Percentiles rank a stretch among this genome's conserved stretches.
These are phyloP conservation scores for Leucogyrophana mollusca DNA, from an alignment of 768 basidiomycete species.

Conservation along the genomic window DNA sequence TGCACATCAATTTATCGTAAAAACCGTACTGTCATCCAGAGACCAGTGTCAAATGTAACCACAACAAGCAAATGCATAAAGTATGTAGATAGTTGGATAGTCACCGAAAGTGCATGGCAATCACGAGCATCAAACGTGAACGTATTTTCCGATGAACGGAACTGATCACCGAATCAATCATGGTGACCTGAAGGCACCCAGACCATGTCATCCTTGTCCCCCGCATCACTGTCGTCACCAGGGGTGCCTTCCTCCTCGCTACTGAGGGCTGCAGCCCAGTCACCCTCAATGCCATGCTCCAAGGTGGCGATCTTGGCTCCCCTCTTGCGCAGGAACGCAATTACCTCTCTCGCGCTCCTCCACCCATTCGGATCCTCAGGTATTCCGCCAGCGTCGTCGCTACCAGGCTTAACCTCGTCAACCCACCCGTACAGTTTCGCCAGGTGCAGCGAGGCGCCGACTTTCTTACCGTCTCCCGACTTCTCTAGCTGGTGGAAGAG, in stretches of 20 bases:
- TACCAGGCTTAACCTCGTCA: constrained; percentile 28
- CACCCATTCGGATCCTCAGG: constrained; percentile 42
- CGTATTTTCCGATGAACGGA: no score
- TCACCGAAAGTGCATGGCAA: background rate
- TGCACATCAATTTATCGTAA: no score
- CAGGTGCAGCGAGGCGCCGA: constrained; percentile 51
- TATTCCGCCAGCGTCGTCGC: constrained; percentile 22
- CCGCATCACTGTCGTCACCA: constrained; percentile 19
- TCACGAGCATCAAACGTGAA: background rate
- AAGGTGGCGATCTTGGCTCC: constrained; percentile 71
- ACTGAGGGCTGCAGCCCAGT: constrained; percentile 65
- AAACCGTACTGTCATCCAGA: background rate
- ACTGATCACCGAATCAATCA: background rate
- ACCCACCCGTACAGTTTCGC: constrained; percentile 39
- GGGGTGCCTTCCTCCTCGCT: constrained; percentile 46
- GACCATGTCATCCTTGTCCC: constrained; percentile 24
- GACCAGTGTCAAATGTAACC: background rate
- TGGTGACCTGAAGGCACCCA: constrained; percentile 22
- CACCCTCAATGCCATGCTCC: constrained; percentile 47
- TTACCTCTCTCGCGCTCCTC: constrained; percentile 69
- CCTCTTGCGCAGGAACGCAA: constrained; percentile 61
- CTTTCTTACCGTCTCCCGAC: constrained; percentile 42
- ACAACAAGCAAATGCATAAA: background rate
- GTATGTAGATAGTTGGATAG: background rate
- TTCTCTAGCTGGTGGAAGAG: constrained; percentile 68